These are phyloP conservation scores for Saccharomyces hybrid DNA, from an alignment of 1,139 yeast species.

Conservation along the genomic window DNA sequence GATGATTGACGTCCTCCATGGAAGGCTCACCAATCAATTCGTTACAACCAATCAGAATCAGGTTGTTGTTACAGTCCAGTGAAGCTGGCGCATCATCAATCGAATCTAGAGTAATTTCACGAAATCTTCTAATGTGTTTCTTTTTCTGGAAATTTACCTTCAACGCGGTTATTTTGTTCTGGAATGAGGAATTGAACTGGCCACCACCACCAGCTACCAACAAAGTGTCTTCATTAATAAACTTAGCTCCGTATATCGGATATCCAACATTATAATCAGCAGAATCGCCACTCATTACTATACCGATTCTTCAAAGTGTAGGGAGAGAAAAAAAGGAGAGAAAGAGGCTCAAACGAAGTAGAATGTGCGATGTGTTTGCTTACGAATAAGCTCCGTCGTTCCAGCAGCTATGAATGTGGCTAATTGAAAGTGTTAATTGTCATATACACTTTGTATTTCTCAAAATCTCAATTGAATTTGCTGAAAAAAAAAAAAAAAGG, in stretches of 20 bases:
- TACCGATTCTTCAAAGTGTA: not conserved
- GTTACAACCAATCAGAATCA: slow-evolving; percentile 67
- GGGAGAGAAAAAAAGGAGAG: not conserved
- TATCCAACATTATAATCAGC: slow-evolving; percentile 51
- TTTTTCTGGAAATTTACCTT: slow-evolving; percentile 44
- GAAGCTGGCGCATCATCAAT: slow-evolving; percentile 74
- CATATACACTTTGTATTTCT: not conserved
- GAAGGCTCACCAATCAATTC: slow-evolving; percentile 43
- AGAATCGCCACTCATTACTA: slow-evolving; percentile 28
- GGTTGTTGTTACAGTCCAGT: slow-evolving; percentile 45
- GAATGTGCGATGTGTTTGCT: not conserved
- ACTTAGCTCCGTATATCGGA: slow-evolving; percentile 76
- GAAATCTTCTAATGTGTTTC: slow-evolving; percentile 49
- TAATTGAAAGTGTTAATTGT: not conserved
- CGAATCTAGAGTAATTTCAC: slow-evolving; percentile 57
- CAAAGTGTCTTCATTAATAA: slow-evolving; percentile 53
- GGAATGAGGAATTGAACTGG: slow-evolving; percentile 82
- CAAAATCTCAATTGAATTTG: not conserved
- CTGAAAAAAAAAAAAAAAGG: not conserved
- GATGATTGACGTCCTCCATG: slow-evolving; percentile 61
- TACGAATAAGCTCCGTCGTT: not conserved
- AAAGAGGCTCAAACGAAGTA: not conserved
- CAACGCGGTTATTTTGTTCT: slow-evolving; percentile 74
- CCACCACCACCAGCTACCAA: slow-evolving; percentile 94
- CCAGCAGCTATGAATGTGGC: not conserved